Evolutionary conservation across 257 asterid species (phyloP).

Genomic region (Scutellaria galericulata): DNA sequence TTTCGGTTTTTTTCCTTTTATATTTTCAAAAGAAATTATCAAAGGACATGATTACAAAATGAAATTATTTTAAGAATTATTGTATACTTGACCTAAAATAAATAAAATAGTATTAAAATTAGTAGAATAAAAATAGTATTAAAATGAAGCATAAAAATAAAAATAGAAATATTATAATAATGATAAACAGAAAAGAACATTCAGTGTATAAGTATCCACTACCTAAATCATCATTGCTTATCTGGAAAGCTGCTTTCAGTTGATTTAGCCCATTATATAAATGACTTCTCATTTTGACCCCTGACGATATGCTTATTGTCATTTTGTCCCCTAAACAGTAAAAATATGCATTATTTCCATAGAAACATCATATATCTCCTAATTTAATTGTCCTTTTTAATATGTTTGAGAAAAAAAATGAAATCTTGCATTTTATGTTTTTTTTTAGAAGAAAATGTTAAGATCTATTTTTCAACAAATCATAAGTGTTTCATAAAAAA

Average conservation of each 20-base stretch:
- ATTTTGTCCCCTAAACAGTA: neutral
- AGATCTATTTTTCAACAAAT: too few species aligned
- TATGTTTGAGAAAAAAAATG: too few species aligned
- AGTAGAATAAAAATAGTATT: neutral
- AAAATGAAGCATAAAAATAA: neutral
- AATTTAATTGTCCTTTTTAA: too few species aligned
- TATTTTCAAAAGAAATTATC: too few species aligned
- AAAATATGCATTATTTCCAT: neutral
- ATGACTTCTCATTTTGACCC: constrained; percentile 9
- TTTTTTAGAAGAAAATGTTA: too few species aligned
- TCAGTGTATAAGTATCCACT: constrained; percentile 2
- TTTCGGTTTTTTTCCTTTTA: neutral
- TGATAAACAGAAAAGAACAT: constrained; percentile 22
- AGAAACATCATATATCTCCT: too few species aligned
- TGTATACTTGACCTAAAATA: neutral
- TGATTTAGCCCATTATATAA: constrained; percentile 6
- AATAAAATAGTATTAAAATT: neutral
- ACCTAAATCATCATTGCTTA: constrained; percentile 31
- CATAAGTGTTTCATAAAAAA: too few species aligned
- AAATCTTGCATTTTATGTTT: too few species aligned
- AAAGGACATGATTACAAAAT: too few species aligned
- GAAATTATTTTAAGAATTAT: too few species aligned
- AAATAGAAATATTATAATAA: constrained; percentile 9
- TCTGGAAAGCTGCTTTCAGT: constrained; percentile 38
- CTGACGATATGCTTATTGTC: neutral